A percentile compares a stretch with the other conserved stretches of the same genome.
These are phyloP conservation scores for Backusella morwellensis DNA, from an alignment of 192 early-diverging fungal genomes.

Conservation along the genomic window DNA sequence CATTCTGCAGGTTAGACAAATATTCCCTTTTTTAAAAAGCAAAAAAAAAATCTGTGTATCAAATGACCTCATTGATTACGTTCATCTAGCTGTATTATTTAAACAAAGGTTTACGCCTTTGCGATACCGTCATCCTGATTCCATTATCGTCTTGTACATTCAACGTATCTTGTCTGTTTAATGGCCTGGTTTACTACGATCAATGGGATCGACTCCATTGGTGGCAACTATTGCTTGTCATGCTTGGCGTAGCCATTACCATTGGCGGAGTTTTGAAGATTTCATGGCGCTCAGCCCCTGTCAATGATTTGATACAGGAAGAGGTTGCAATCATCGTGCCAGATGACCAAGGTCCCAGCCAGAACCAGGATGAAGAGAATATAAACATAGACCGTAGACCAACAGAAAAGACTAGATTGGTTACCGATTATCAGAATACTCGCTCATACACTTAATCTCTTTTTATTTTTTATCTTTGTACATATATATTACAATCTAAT, in stretches of 20 bases:
- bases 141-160: conserved; percentile 76
- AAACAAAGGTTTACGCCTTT: conserved; percentile 68
- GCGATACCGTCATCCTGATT: conserved; percentile 72
- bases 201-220: conserved; percentile 61
- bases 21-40: background rate
- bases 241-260: conserved; percentile 62
- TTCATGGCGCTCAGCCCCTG: conserved; percentile 44
- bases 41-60: background rate
- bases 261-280: conserved; percentile 64
- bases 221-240: conserved; percentile 63
- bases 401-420: background rate
- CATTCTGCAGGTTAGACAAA: conserved; percentile 47
- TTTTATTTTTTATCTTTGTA: background rate
- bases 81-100: conserved; percentile 66
- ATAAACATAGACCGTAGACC: conserved; percentile 1
- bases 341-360: conserved; percentile 5
- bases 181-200: conserved; percentile 78
- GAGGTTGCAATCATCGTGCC: conserved; percentile 8
- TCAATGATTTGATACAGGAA: conserved; percentile 15
- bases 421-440: background rate
- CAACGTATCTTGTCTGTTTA: conserved; percentile 70
- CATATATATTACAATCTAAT: too few species aligned
- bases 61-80: conserved; percentile 4
- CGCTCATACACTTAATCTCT: background rate
- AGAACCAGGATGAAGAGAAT: conserved; percentile 1